These are phyloP conservation scores for Cryptosporidium ryanae DNA, from an alignment of 169 alveolate species.

Conservation along the genomic window DNA sequence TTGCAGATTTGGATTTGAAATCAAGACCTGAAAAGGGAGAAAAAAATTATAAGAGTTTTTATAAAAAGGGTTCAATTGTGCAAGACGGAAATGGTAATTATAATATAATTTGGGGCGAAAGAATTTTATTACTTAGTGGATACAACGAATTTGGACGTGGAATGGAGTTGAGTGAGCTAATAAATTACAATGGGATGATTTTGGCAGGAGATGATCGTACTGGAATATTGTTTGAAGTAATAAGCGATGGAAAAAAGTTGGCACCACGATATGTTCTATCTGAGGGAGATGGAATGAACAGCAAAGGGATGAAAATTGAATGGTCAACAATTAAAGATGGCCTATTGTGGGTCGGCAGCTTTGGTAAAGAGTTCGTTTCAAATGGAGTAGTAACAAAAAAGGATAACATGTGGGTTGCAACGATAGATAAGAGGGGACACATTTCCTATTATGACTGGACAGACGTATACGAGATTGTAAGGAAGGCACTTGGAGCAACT, in stretches of 20 bases:
- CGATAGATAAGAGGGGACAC: slow-evolving; percentile 57
- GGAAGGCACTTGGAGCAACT: slow-evolving; percentile 72
- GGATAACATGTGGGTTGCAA: slow-evolving; percentile 77
- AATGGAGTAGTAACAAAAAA: slow-evolving; percentile 51
- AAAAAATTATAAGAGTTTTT: slow-evolving; percentile 31
- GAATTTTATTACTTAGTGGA: slow-evolving; percentile 18
- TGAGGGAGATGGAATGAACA: slow-evolving; percentile 77
- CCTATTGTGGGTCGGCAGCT: slow-evolving; percentile 76
- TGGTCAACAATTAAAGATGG: slow-evolving; percentile 77
- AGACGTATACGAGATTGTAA: slow-evolving; percentile 45
- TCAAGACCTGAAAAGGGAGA: slow-evolving; percentile 50
- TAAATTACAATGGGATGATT: slow-evolving; percentile 75
- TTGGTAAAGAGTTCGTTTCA: slow-evolving; percentile 78
- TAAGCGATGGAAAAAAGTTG: slow-evolving; percentile 37
- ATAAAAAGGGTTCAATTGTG: slow-evolving; percentile 38
- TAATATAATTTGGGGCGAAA: slow-evolving; percentile 28
- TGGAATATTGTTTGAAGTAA: slow-evolving; percentile 76
- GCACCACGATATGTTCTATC: slow-evolving; percentile 75
- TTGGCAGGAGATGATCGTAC: slow-evolving; percentile 79
- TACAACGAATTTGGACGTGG: slow-evolving; percentile 79
- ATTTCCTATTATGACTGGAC: slow-evolving; percentile 74
- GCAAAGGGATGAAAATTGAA: slow-evolving; percentile 80
- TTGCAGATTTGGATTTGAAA: slow-evolving; percentile 66
- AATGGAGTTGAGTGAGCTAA: slow-evolving; percentile 77
- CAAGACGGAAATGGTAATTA: slow-evolving; percentile 42